A percentile compares a stretch with the other conserved stretches of the same genome.
Conservation (phyloP, 2,329 filamentous ascomycete genomes). For the Metarhizium album region DNA sequence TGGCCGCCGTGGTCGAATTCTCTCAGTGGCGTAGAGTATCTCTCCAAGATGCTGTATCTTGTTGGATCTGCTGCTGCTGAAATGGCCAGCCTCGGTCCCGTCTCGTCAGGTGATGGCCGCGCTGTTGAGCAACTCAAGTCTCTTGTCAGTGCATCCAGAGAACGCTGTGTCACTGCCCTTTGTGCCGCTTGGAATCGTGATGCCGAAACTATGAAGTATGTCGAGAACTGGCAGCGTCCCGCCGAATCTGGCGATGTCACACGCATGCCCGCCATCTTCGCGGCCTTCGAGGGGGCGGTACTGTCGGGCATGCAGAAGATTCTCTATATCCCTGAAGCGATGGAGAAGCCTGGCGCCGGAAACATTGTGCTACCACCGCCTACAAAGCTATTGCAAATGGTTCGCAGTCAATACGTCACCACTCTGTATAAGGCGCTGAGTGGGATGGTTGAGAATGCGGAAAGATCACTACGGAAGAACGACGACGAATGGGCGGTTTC, state of each 20-base stretch:
- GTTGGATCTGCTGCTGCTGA: slow-evolving; percentile 83
- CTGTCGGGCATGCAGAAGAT: slow-evolving; percentile 89
- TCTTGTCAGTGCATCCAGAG: slow-evolving; percentile 68
- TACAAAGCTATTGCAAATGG: slow-evolving; percentile 79
- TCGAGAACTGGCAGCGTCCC: slow-evolving; percentile 89
- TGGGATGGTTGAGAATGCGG: slow-evolving; percentile 94
- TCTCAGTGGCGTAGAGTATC: slow-evolving; percentile 80
- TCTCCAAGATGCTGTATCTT: slow-evolving; percentile 69
- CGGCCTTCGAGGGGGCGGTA: slow-evolving; percentile 73
- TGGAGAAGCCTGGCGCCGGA: slow-evolving; percentile 58
- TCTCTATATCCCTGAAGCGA: slow-evolving; percentile 80
- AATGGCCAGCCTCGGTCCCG: slow-evolving; percentile 63
- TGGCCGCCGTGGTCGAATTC: slow-evolving; percentile 93
- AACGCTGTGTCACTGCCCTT: slow-evolving; percentile 74
- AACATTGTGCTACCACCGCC: slow-evolving; percentile 80
- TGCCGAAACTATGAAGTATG: slow-evolving; percentile 79
- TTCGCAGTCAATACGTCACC: slow-evolving; percentile 83
- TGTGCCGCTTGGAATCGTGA: slow-evolving; percentile 90
- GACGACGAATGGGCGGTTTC: slow-evolving; percentile 51
- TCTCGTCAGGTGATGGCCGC: slow-evolving; percentile 43
- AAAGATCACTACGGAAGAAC: slow-evolving; percentile 56
- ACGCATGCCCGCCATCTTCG: slow-evolving; percentile 78
- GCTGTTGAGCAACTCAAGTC: slow-evolving; percentile 62
- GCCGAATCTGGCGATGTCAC: slow-evolving; percentile 78
- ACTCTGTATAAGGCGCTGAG: slow-evolving; percentile 90